A percentile compares a stretch with the other conserved stretches of the same genome.
Conservation (phyloP, 768 basidiomycete genomes). For the Phanerochaete carnosa region DNA sequence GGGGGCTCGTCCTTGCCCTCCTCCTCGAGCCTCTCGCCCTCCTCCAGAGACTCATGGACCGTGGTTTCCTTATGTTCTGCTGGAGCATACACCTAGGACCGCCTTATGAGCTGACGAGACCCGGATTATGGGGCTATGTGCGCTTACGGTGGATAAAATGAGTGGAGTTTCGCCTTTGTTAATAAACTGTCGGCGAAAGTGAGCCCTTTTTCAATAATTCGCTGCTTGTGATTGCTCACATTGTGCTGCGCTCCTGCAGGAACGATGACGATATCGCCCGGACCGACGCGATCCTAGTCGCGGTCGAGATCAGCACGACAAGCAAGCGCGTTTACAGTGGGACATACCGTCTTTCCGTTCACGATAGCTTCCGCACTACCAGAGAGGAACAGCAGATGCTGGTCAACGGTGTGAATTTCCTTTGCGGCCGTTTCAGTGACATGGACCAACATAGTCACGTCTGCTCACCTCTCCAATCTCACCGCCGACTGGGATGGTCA, state of each 20-base stretch:
- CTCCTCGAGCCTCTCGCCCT: conserved; percentile 26
- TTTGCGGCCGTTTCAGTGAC: neutral
- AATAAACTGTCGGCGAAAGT: conserved; percentile 17
- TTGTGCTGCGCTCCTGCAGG: conserved; percentile 27
- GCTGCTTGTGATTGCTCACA: conserved; percentile 11
- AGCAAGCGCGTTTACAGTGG: neutral
- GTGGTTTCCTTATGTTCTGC: conserved; percentile 28
- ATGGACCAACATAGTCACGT: neutral
- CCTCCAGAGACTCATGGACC: conserved; percentile 22
- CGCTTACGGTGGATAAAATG: conserved; percentile 23
- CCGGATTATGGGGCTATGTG: neutral
- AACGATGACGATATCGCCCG: conserved; percentile 25
- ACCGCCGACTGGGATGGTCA: conserved; percentile 26
- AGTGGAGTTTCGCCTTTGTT: conserved; percentile 24
- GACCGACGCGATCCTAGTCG: conserved; percentile 16
- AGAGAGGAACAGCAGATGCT: conserved; percentile 25
- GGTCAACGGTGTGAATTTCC: conserved; percentile 27
- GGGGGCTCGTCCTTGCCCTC: conserved; percentile 28
- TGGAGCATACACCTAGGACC: conserved; percentile 23
- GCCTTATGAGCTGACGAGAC: neutral
- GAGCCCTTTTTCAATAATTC: neutral
- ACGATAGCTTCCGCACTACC: conserved; percentile 23
- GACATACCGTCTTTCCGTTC: conserved; percentile 18
- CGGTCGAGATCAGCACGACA: neutral
- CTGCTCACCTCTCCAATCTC: conserved; percentile 25